Evolutionary conservation across 1,284 basidiomycete species (phyloP).

Genomic region (Ustilago loliicola): DNA sequence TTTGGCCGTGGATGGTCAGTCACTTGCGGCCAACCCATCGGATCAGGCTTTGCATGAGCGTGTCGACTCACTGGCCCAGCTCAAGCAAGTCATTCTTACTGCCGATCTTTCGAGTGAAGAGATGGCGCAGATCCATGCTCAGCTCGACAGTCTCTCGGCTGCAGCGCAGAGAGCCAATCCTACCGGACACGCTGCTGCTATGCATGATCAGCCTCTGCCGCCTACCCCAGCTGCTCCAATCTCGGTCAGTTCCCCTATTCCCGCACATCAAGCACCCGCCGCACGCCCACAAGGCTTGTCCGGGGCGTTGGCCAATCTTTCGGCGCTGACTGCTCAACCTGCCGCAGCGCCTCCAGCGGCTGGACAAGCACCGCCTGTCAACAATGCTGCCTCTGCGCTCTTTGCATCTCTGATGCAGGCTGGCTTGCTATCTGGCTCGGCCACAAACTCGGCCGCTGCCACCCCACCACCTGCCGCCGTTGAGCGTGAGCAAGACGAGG

Average conservation of each 20-base stretch:
- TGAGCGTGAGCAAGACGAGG: constrained; percentile 71
- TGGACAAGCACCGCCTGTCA: constrained; percentile 8
- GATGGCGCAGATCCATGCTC: constrained; percentile 81
- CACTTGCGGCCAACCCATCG: constrained; percentile 49
- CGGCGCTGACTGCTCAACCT: constrained; percentile 18
- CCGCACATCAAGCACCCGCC: constrained; percentile 49
- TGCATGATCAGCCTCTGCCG: constrained; percentile 36
- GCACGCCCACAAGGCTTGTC: constrained; percentile 54
- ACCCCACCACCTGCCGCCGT: constrained; percentile 71
- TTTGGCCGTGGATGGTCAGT: constrained; percentile 55
- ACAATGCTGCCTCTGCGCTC: constrained; percentile 49
- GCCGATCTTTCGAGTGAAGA: constrained; percentile 83
- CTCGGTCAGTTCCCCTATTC: constrained; percentile 7
- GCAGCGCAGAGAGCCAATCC: constrained; percentile 21
- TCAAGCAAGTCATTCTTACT: constrained; percentile 80
- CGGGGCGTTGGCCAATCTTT: constrained; percentile 36
- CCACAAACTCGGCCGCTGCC: constrained; percentile 47
- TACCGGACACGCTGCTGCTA: constrained; percentile 61
- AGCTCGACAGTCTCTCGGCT: constrained; percentile 78
- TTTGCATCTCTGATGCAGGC: constrained; percentile 65
- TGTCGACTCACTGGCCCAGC: constrained; percentile 72
- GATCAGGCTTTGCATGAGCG: constrained; percentile 44
- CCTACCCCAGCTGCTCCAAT: constrained; percentile 9
- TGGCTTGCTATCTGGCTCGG: constrained; percentile 58
- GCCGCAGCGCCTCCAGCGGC: constrained; percentile 7